phyloP scores from a whole-genome alignment of 306 rosid genomes.

The Lagenaria siceraria region DNA sequence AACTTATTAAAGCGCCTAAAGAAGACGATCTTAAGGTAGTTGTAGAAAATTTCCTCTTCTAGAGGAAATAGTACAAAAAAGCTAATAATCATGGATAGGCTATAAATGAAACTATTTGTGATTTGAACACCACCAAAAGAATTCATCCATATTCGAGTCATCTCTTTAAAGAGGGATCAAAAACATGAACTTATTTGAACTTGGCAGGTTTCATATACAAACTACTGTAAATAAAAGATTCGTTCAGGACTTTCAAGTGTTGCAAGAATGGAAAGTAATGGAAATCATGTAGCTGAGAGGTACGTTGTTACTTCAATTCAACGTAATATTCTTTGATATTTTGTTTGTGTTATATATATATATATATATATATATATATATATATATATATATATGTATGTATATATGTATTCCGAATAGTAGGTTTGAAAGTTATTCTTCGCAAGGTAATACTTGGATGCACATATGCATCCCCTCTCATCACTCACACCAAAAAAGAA shows the following conservation, averaged over 20 bases:
- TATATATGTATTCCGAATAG: no score
- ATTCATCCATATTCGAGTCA: neutral
- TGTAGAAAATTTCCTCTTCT: neutral
- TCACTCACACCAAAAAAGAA: no score
- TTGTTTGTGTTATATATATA: neutral
- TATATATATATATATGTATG: no score
- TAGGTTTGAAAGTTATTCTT: neutral
- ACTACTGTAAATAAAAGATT: neutral
- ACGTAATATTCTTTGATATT: neutral
- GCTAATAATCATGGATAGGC: neutral
- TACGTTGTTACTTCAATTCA: neutral
- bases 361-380: no score
- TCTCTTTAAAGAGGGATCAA: neutral
- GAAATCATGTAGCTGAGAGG: conserved; percentile 14
- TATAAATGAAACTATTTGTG: neutral
- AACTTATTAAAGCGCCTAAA: no score
- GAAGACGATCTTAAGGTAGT: neutral
- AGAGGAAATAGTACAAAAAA: neutral
- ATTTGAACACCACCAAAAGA: neutral
- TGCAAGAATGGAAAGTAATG: conserved; percentile 12
- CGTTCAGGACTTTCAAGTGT: neutral
- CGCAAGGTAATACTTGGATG: no score
- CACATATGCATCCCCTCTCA: no score
- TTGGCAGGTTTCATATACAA: neutral
- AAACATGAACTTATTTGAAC: neutral